Base-by-base conservation (phyloP, 1,284 basidiomycete species). In the Volvariella volvacea region DNA sequence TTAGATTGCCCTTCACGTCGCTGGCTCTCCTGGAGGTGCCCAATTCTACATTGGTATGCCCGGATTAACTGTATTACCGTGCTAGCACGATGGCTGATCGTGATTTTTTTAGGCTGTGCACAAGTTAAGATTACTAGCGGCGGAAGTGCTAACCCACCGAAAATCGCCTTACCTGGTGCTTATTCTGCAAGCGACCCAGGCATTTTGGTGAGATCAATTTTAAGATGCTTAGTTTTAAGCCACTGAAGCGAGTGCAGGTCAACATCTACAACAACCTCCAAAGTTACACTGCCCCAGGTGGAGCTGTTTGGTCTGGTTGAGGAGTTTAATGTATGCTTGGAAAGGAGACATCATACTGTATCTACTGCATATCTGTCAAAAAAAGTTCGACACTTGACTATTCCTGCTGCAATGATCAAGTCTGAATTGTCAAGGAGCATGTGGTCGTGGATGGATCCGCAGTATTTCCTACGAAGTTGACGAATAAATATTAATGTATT, bases 211-310 rank as follows among this genome's bases (percentile, higher is more conserved):
- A 48, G 46, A 32, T n/a, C 15, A 20, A 33, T 21, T 38, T 15
- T 4, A 25, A 39, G 20, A 8, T 20, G 30, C 6, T 25, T 4
- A 30, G 9, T 22, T 39, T 17, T 20, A 4, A 8, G 34, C n/a
- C 15, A 20, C 39, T n/a, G 25, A 17, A 38, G n/a, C 17, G 22
- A 32, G 32, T 41, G 2, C 37, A 67, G 65, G 56, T 73, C 53
- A 72, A 73, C 61, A 73, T 71, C 49, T 72, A 71, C 63, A 73
- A 74, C 63, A 73, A 69, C 55, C 62, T 71, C 37, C 64, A 67
- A 52, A 67, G 59, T 50, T 72, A 67, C 60, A 71, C 67, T 32
- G 43, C 50, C 45, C 64, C 60, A 14, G 65, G 64, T 34, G 56
- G 57, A 31, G 49, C 60, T 33, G 62, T 66, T 36, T 66, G 64